Percentiles rank a stretch among this genome's conserved stretches.
These are phyloP conservation scores for Martiniozyma asiatica DNA, from an alignment of 1,139 yeast genomes.

Conservation along the genomic window DNA sequence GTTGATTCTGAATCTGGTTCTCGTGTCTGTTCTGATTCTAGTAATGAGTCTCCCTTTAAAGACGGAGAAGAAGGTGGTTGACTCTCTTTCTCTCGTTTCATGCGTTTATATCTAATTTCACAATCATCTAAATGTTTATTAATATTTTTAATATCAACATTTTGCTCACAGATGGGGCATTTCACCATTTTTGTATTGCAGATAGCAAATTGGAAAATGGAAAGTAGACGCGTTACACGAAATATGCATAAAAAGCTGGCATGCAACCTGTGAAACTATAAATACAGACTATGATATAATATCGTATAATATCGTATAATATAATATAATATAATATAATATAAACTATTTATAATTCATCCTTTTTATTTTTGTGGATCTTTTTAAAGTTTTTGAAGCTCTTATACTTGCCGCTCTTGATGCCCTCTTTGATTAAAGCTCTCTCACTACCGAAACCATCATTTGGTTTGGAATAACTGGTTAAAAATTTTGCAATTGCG, in stretches of 20 bases:
- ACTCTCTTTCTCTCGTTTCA: neutral
- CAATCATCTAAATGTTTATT: conserved; percentile 22
- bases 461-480: conserved; percentile 12
- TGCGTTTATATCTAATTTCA: conserved; percentile 8
- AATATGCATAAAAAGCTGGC: too few species aligned
- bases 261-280: too few species aligned
- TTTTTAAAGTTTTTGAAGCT: conserved; percentile 15
- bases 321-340: too few species aligned
- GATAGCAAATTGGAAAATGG: too few species aligned
- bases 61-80: too few species aligned
- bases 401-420: conserved; percentile 15
- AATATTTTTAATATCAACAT: conserved; percentile 17
- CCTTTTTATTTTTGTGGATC: too few species aligned
- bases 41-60: neutral
- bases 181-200: conserved; percentile 18
- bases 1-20: too few species aligned
- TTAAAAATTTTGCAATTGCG: conserved; percentile 13
- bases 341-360: conserved; percentile 15
- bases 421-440: conserved; percentile 12
- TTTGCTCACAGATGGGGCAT: conserved; percentile 22
- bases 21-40: neutral
- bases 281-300: too few species aligned
- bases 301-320: too few species aligned
- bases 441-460: conserved; percentile 19
- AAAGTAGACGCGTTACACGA: too few species aligned